A percentile compares a stretch with the other conserved stretches of the same genome.
Evolutionary conservation across 2,329 filamentous ascomycete genomes (phyloP).

Genomic region (Neonectria ditissima): DNA sequence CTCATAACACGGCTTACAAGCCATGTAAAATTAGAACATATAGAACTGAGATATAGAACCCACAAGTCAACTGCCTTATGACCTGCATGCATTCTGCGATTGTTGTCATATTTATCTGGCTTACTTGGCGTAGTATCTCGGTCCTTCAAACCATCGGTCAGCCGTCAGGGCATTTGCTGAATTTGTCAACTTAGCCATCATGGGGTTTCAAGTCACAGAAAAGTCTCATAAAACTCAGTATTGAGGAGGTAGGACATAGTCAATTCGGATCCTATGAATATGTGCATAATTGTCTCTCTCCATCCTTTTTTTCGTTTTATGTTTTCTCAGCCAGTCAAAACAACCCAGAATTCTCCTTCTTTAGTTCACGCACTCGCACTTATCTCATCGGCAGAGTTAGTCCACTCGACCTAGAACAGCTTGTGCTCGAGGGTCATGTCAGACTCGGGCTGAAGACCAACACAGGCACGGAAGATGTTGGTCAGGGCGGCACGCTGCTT

Average conservation of each 20-base stretch:
- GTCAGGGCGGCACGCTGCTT: slow-evolving; percentile 96
- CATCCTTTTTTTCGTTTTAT: slow-evolving; percentile 36
- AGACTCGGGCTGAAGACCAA: slow-evolving; percentile 95
- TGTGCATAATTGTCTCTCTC: slow-evolving; percentile 37
- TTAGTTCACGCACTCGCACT: slow-evolving; percentile 8
- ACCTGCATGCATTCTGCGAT: too few relatives aligned
- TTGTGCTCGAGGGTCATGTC: slow-evolving; percentile 99
- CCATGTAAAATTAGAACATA: too few relatives aligned
- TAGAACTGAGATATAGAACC: too few relatives aligned
- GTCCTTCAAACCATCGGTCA: too few relatives aligned
- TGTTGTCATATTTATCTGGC: too few relatives aligned
- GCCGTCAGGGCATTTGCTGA: too few relatives aligned
- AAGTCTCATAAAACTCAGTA: not conserved
- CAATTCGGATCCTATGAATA: slow-evolving; percentile 39
- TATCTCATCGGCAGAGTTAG: not conserved
- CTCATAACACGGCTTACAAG: too few relatives aligned
- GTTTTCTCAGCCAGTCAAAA: slow-evolving; percentile 31
- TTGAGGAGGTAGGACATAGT: slow-evolving; percentile 40
- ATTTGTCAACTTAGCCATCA: too few relatives aligned
- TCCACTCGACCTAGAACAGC: slow-evolving; percentile 72
- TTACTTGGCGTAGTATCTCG: too few relatives aligned
- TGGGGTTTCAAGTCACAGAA: too few relatives aligned
- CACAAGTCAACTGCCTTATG: too few relatives aligned
- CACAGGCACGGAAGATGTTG: slow-evolving; percentile 98
- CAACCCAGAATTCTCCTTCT: slow-evolving; percentile 25